Percentiles rank a stretch among this genome's conserved stretches.
Conservation (phyloP, 2,329 filamentous ascomycete species). For the Colletotrichum salicis region DNA sequence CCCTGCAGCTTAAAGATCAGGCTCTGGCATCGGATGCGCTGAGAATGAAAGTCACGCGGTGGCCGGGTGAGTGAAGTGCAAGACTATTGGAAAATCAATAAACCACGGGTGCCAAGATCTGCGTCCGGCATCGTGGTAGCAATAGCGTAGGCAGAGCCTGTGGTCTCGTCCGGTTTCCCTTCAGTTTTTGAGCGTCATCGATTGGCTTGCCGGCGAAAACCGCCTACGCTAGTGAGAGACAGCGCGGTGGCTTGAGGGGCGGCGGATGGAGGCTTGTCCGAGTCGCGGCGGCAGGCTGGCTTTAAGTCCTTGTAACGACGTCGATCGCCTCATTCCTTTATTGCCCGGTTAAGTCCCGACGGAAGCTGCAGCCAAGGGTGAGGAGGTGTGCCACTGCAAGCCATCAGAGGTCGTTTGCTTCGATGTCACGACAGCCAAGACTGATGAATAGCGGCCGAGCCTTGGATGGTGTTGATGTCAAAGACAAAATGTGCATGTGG, state of each 20-base stretch:
- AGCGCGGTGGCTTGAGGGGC: background rate
- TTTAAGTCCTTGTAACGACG: background rate
- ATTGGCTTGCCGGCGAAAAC: background rate
- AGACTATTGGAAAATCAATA: background rate
- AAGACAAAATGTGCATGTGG: background rate
- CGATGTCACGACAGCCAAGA: background rate
- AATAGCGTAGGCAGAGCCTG: constrained; percentile 10
- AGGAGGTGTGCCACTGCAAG: background rate
- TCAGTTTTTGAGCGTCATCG: constrained; percentile 14
- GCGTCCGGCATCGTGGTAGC: background rate
- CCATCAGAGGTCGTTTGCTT: background rate
- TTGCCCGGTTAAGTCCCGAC: background rate
- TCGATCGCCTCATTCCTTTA: background rate
- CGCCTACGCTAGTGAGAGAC: constrained; percentile 22
- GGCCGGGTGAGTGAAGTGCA: background rate
- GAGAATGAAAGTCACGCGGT: background rate
- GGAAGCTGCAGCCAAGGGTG: background rate
- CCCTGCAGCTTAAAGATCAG: constrained; percentile 6
- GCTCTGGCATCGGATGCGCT: background rate
- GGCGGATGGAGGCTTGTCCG: constrained; percentile 5
- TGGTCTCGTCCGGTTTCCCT: background rate
- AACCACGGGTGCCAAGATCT: constrained; percentile 16
- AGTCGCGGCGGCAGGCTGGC: constrained; percentile 1
- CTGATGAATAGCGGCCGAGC: background rate
- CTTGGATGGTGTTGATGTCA: background rate